Base-by-base conservation (phyloP, 768 basidiomycete species). In the Royoungia palumana region DNA sequence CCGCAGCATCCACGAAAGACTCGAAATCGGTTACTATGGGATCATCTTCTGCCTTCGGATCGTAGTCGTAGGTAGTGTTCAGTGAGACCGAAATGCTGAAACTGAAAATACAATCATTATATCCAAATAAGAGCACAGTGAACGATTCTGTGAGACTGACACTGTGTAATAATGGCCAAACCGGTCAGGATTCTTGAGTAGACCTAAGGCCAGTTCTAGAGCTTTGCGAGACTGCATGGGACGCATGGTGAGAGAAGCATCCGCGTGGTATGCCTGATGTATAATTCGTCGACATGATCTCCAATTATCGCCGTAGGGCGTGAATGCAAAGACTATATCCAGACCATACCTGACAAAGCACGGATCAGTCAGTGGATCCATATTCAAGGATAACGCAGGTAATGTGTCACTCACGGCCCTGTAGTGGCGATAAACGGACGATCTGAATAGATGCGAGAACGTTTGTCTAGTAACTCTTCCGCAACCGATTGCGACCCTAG, bases 251-350 rank as follows among this genome's bases (percentile, higher is more conserved):
- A 41, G 25, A 7, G 37, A 19, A n/a, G 34, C 44, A 1, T 54
- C 19, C 6, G 51, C 19, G 5, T 42, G 37, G 20, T 44, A 54
- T 2, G 47, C 47, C 28, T 56, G 51, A n/a, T 56, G 52, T 5
- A 56, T 17, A 21, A 54, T 56, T 8, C 52, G 44, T 12, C 55
- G 34, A 22, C 38, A 44, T 12, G 42, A 19, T 10, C 53, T 35
- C 53, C 53, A 54, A 22, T 45, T 34, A 7, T 55, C 42, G 3
- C 44, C 54, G 6, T 56, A 56, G 3, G 35, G 52, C 6, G 41
- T 41, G 17, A 50, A 50, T 9, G 7, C 40, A 14, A 56, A 54
- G 1, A 36, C 13, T 14, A 14, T 54, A 4, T 53, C 37, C 21
- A 38, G 13, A 5, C 55, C 55, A 49, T 34, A 54, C 12, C 55